Evolutionary conservation across 1,139 yeast species (phyloP), one percentile per base, ranked within the genome.

Genomic region (Blastobotrys indianensis): DNA sequence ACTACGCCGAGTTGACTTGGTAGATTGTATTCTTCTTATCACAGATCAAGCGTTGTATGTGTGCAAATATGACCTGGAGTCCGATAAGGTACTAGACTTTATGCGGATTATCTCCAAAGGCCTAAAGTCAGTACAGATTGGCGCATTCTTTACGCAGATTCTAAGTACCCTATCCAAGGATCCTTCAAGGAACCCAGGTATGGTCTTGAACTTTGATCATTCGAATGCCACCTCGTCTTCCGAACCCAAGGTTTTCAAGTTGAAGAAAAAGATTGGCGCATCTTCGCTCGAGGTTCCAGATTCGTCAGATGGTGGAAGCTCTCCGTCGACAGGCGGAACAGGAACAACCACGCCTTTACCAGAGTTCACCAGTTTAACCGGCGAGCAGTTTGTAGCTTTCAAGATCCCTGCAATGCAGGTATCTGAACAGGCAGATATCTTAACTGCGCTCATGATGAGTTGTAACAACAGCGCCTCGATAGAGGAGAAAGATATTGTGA

Each of bases 401-500:
- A 62, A 60, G 40, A 54, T 68, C 28, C 58, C 58, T 3, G 30
- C 44, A 11, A 45, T 45, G 38, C 28, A 61, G 53, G 30, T 52
- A 9, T 42, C 42, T 7, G 53, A 54, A 54, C 35, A 60, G 56
- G 45, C 42, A 12, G 47, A 54, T 20, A 53, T 62, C 6, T 52
- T 64, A 3, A 55, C 56, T 12, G 49, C 67, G 32, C 50, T 67
- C 5, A 57, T 61, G 1, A 61, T 58, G 45, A 56, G 63, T 0
- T 67, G 70, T 41, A 54, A 58, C 4, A 37, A 29, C 10, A 29
- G 34, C 23, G 49, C 48, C 12, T 53, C 56, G 3, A 41, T 62
- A 31, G 50, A 50, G 8, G 56, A 61, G 25, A 46, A 52, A 20
- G 72, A 67, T 45, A 56, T 69, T 16, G 61, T 67, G 4, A 54